Percentiles rank a stretch among this genome's conserved stretches.
Conservation (phyloP, 1,284 basidiomycete species). For the Coniophora puteana region DNA sequence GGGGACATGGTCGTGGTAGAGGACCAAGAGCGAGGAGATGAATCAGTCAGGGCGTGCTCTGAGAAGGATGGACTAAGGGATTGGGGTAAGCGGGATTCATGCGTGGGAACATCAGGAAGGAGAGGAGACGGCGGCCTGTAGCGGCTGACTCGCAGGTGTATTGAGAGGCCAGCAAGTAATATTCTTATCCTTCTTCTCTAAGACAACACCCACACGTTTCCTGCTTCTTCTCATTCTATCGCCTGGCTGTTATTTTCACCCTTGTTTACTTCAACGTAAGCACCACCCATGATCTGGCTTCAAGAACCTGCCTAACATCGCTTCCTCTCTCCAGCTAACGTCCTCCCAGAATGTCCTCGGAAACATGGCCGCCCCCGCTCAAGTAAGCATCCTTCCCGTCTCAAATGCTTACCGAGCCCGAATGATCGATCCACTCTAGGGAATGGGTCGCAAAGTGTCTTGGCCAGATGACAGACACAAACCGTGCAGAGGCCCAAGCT, state of each 20-base stretch:
- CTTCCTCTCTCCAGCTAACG: too few relatives aligned
- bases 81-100: too few relatives aligned
- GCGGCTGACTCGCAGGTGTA: too few relatives aligned
- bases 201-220: too few relatives aligned
- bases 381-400: slow-evolving; percentile 37
- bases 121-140: slow-evolving; percentile 2
- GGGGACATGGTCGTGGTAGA: too few relatives aligned
- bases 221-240: too few relatives aligned
- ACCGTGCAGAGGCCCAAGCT: slow-evolving; percentile 70
- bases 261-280: not conserved
- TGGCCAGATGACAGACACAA: slow-evolving; percentile 76
- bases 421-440: slow-evolving; percentile 33
- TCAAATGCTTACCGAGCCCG: slow-evolving; percentile 5
- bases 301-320: too few relatives aligned
- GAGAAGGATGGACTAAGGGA: too few relatives aligned
- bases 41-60: too few relatives aligned
- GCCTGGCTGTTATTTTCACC: not conserved
- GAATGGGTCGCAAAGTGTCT: slow-evolving; percentile 84
- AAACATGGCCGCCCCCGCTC: slow-evolving; percentile 61
- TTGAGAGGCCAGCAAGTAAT: too few relatives aligned
- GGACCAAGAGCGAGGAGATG: too few relatives aligned
- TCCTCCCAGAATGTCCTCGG: slow-evolving; percentile 51
- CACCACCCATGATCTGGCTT: not conserved
- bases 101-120: slow-evolving; percentile 20
- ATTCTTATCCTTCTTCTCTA: too few relatives aligned